Evolutionary conservation across 2,329 filamentous ascomycete genomes (phyloP).

Genomic region (Clonostachys byssicola): DNA sequence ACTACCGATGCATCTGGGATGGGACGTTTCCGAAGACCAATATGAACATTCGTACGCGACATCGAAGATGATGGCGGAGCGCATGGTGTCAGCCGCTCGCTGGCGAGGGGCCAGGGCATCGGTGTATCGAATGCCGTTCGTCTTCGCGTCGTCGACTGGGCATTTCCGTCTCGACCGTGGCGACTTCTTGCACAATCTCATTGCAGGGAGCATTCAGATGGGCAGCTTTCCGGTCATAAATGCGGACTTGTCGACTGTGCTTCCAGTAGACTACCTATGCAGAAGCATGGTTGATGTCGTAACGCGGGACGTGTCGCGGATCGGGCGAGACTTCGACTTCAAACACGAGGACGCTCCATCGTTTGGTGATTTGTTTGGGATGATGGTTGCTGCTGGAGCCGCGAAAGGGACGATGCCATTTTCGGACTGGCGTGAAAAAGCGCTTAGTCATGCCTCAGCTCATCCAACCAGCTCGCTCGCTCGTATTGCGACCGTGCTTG

Average conservation of each 20-base stretch:
- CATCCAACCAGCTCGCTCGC: constrained; percentile 3
- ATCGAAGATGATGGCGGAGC: constrained; percentile 8
- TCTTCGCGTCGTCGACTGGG: constrained; percentile 6
- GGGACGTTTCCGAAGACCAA: constrained; percentile 3
- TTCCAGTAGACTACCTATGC: constrained; percentile 8
- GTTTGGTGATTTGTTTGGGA: constrained; percentile 4
- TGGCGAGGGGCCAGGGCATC: constrained; percentile 7
- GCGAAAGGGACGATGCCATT: not conserved
- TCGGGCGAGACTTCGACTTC: constrained; percentile 8
- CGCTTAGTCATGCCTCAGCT: constrained; percentile 1
- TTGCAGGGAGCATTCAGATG: constrained; percentile 6
- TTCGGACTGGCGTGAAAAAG: constrained; percentile 2
- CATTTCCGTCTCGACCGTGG: constrained; percentile 8
- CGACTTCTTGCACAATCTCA: constrained; percentile 9
- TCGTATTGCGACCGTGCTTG: constrained; percentile 4
- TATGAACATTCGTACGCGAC: constrained; percentile 8
- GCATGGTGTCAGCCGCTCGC: constrained; percentile 7
- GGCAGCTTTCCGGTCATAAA: constrained; percentile 4
- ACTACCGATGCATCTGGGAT: constrained; percentile 6
- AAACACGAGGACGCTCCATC: constrained; percentile 2
- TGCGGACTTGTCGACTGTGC: constrained; percentile 5
- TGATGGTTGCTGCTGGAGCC: not conserved
- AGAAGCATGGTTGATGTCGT: constrained; percentile 5
- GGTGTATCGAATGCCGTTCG: constrained; percentile 5
- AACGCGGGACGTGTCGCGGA: not conserved